phyloP scores from a whole-genome alignment of 306 rosid genomes.

The Castanopsis chinensis region DNA sequence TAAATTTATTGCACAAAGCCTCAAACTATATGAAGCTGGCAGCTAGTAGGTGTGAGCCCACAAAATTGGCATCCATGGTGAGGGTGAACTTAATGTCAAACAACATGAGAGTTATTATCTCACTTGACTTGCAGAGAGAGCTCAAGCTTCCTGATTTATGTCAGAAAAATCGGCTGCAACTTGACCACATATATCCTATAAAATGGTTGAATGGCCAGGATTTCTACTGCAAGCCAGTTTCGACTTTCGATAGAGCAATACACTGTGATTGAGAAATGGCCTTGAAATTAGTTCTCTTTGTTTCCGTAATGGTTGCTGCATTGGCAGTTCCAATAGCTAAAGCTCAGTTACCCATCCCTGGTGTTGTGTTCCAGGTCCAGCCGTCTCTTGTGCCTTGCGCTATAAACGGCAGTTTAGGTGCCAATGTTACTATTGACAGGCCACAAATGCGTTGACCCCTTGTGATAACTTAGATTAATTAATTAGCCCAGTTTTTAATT shows the following conservation, averaged over 20 bases:
- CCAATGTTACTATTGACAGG: constrained; percentile 26
- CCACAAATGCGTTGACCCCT: no score
- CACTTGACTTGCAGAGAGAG: no score
- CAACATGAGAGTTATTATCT: no score
- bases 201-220: neutral
- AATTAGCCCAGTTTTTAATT: no score
- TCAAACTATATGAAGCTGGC: no score
- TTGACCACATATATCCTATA: constrained; percentile 4
- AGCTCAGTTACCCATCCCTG: neutral
- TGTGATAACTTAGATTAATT: no score
- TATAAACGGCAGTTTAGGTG: constrained; percentile 21
- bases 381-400: constrained; percentile 6
- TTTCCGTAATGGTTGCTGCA: constrained; percentile 8
- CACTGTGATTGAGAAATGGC: constrained; percentile 11
- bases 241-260: no score
- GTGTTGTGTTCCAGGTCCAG: no score
- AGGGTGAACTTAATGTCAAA: no score
- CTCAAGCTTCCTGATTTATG: neutral
- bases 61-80: no score
- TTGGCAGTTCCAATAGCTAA: constrained; percentile 10
- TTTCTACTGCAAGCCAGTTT: neutral
- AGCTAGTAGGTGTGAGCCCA: no score
- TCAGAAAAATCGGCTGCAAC: constrained; percentile 4
- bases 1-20: no score
- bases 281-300: constrained; percentile 8